Evolutionary conservation across 495 filamentous ascomycete genomes (phyloP).

Genomic region (Bombardia bombarda): DNA sequence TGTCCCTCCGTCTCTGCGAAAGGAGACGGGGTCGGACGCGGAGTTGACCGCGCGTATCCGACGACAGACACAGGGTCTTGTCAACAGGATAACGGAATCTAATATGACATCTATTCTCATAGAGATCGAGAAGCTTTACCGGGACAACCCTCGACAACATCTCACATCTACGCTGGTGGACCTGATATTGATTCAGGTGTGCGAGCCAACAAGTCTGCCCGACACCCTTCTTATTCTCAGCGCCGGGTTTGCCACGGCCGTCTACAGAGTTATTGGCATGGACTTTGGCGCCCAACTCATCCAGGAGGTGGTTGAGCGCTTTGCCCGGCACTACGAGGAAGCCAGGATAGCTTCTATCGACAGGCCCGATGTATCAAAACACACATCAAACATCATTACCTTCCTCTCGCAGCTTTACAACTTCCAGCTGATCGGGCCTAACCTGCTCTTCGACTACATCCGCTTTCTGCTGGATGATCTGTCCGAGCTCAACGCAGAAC

Average conservation of each 20-base stretch:
- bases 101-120: slow-evolving; percentile 73
- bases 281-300: slow-evolving; percentile 83
- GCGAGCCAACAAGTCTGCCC: slow-evolving; percentile 64
- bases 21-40: slow-evolving; percentile 48
- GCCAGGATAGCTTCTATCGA: slow-evolving; percentile 36
- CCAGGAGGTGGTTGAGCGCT: slow-evolving; percentile 64
- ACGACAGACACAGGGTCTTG: slow-evolving; percentile 74
- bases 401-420: slow-evolving; percentile 84
- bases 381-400: slow-evolving; percentile 69
- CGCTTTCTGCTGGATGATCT: slow-evolving; percentile 65
- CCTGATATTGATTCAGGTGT: slow-evolving; percentile 64
- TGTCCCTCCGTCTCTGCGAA: slow-evolving; percentile 77
- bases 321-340: slow-evolving; percentile 45
- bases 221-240: slow-evolving; percentile 88
- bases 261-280: slow-evolving; percentile 78
- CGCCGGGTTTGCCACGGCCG: slow-evolving; percentile 79
- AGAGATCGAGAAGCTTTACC: slow-evolving; percentile 77
- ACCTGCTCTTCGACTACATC: slow-evolving; percentile 84
- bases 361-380: slow-evolving; percentile 48
- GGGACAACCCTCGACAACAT: slow-evolving; percentile 68
- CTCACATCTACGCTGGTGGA: slow-evolving; percentile 72
- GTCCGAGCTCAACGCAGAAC: slow-evolving; percentile 84
- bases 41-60: slow-evolving; percentile 64
- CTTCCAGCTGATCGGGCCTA: slow-evolving; percentile 77
- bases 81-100: slow-evolving; percentile 89